These are phyloP conservation scores for Coccinonectria pachysandricola DNA, from an alignment of 2,329 filamentous ascomycete species.

Conservation along the genomic window DNA sequence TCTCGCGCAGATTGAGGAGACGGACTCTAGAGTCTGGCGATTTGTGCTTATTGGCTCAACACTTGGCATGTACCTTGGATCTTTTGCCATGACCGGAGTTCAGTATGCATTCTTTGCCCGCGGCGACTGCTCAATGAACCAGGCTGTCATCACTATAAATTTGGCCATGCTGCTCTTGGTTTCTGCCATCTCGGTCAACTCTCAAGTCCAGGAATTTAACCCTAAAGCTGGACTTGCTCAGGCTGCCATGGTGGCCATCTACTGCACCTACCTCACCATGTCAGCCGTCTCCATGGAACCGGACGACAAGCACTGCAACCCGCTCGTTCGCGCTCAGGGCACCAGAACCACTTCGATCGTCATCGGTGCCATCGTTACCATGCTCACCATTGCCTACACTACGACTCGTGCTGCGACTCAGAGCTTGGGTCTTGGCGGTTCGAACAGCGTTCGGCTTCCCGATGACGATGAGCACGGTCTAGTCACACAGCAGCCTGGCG, in stretches of 20 bases:
- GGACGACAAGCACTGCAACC: constrained; percentile 88
- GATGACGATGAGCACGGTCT: constrained; percentile 79
- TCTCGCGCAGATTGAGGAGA: constrained; percentile 82
- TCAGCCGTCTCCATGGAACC: constrained; percentile 98
- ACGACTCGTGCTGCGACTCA: constrained; percentile 94
- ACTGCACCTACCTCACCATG: constrained; percentile 98
- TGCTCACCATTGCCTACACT: constrained; percentile 94
- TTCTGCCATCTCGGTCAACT: constrained; percentile 80
- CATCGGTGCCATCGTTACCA: constrained; percentile 88
- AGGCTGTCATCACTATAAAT: constrained; percentile 91
- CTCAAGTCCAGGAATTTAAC: constrained; percentile 82
- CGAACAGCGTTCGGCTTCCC: constrained; percentile 42
- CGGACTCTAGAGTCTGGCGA: constrained; percentile 77
- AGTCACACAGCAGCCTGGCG: constrained; percentile 72
- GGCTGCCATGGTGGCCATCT: constrained; percentile 91
- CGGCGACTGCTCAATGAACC: constrained; percentile 84
- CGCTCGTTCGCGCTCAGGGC: constrained; percentile 72
- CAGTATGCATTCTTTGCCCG: constrained; percentile 95
- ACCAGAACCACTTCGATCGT: constrained; percentile 86
- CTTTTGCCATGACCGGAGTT: constrained; percentile 85
- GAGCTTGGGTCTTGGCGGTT: constrained; percentile 57
- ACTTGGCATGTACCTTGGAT: constrained; percentile 83
- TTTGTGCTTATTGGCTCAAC: constrained; percentile 84
- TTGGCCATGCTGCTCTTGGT: constrained; percentile 71
- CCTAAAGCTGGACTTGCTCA: constrained; percentile 92